These are phyloP conservation scores for Sclerotinia nivalis DNA, from an alignment of 2,329 filamentous ascomycete species.

Conservation along the genomic window DNA sequence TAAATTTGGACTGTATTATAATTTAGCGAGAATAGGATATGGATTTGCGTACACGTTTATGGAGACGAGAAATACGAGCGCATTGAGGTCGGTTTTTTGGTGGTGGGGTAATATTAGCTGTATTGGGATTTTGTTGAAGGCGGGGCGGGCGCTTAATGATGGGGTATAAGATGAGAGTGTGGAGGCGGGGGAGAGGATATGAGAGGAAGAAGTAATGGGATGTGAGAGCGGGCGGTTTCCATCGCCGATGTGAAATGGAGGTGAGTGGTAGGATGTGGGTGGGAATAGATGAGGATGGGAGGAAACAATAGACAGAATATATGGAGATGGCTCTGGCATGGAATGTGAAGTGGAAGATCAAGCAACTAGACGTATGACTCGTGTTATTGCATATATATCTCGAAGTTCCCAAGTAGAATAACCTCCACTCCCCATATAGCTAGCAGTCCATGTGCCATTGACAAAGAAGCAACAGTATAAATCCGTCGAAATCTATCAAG, in stretches of 20 bases:
- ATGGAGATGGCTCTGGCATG: too few species aligned
- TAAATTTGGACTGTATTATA: not conserved
- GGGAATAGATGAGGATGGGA: not conserved
- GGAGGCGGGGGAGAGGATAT: not conserved
- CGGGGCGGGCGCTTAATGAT: not conserved
- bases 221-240: too few species aligned
- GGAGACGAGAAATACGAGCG: not conserved
- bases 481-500: too few species aligned
- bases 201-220: not conserved
- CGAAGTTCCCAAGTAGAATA: too few species aligned
- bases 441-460: too few species aligned
- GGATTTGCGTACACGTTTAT: not conserved
- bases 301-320: too few species aligned
- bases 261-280: not conserved
- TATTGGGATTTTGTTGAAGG: conserved; percentile 1
- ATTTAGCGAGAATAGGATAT: not conserved
- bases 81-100: not conserved
- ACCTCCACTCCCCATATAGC: too few species aligned
- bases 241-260: not conserved
- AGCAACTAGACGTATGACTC: too few species aligned
- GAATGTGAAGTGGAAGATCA: too few species aligned
- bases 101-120: not conserved
- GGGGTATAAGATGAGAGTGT: not conserved
- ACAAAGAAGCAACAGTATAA: too few species aligned
- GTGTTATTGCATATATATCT: too few species aligned